Evolutionary conservation across 306 rosid genomes (phyloP).

Genomic region (Pyrus pyrifolia): DNA sequence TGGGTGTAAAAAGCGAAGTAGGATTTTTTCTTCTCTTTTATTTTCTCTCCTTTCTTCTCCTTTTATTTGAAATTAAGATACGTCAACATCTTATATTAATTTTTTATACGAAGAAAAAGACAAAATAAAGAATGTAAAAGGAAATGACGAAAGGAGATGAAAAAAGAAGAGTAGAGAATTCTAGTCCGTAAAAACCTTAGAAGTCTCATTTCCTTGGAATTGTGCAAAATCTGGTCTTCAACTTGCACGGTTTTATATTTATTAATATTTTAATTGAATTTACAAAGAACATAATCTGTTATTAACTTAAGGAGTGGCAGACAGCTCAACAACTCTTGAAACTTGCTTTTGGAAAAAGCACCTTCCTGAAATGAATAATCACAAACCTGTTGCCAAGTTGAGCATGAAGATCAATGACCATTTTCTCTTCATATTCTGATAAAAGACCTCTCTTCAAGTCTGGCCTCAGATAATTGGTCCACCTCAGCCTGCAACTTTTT

Average conservation of each 20-base stretch:
- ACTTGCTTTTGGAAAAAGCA: background rate
- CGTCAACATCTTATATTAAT: too few relatives aligned
- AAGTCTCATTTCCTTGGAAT: background rate
- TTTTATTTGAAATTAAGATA: too few relatives aligned
- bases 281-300: background rate
- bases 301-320: background rate
- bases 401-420: slow-evolving; percentile 93
- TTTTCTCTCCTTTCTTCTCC: too few relatives aligned
- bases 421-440: slow-evolving; percentile 69
- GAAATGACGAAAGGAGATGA: fast-evolving
- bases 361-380: background rate
- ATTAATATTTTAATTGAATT: background rate
- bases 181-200: background rate
- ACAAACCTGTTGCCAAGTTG: slow-evolving; percentile 87
- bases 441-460: slow-evolving; percentile 91
- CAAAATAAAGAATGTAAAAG: too few relatives aligned
- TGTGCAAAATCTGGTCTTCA: background rate
- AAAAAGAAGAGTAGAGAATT: too few relatives aligned
- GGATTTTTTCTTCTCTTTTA: too few relatives aligned
- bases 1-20: background rate
- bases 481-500: slow-evolving; percentile 89
- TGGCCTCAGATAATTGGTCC: slow-evolving; percentile 90
- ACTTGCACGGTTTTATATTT: background rate
- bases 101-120: too few relatives aligned
- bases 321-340: background rate